Evolutionary conservation across 2,329 filamentous ascomycete genomes (phyloP).

Genomic region (Balansia obtecta): DNA sequence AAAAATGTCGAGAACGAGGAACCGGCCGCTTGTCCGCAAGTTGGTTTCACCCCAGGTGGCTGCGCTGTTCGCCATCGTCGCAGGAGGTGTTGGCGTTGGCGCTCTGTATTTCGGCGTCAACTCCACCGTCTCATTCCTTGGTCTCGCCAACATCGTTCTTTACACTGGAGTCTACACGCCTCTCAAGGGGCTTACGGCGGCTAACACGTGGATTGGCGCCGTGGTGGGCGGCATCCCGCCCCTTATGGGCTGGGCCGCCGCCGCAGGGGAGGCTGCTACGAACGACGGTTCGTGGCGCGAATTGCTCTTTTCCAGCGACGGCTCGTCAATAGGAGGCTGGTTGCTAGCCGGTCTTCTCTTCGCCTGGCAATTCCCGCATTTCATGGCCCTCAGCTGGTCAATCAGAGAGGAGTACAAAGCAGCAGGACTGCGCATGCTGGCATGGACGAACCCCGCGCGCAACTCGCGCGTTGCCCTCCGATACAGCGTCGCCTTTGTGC

Average conservation of each 20-base stretch:
- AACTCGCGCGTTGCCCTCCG: slow-evolving; percentile 81
- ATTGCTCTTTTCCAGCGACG: slow-evolving; percentile 55
- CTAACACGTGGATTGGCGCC: slow-evolving; percentile 94
- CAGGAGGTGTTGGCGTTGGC: slow-evolving; percentile 55
- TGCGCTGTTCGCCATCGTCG: slow-evolving; percentile 63
- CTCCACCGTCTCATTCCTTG: slow-evolving; percentile 79
- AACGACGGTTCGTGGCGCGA: slow-evolving; percentile 65
- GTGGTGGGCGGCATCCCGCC: slow-evolving; percentile 89
- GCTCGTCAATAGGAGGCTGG: slow-evolving; percentile 67
- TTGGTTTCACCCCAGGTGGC: slow-evolving; percentile 63
- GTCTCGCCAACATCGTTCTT: slow-evolving; percentile 70
- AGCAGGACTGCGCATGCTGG: slow-evolving; percentile 59
- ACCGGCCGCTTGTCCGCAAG: slow-evolving; percentile 73
- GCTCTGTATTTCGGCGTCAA: slow-evolving; percentile 85
- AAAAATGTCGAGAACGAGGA: slow-evolving; percentile 85
- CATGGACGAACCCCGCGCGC: slow-evolving; percentile 73
- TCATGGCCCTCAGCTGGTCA: slow-evolving; percentile 83
- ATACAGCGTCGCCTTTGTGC: slow-evolving; percentile 77
- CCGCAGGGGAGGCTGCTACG: slow-evolving; percentile 75
- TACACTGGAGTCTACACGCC: slow-evolving; percentile 93
- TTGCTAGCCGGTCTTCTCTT: slow-evolving; percentile 73
- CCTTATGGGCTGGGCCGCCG: slow-evolving; percentile 95
- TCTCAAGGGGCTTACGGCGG: slow-evolving; percentile 70
- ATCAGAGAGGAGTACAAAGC: slow-evolving; percentile 82
- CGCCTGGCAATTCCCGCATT: slow-evolving; percentile 97